Evolutionary conservation across 768 basidiomycete species (phyloP).

Genomic region (Hericium rajendrae): DNA sequence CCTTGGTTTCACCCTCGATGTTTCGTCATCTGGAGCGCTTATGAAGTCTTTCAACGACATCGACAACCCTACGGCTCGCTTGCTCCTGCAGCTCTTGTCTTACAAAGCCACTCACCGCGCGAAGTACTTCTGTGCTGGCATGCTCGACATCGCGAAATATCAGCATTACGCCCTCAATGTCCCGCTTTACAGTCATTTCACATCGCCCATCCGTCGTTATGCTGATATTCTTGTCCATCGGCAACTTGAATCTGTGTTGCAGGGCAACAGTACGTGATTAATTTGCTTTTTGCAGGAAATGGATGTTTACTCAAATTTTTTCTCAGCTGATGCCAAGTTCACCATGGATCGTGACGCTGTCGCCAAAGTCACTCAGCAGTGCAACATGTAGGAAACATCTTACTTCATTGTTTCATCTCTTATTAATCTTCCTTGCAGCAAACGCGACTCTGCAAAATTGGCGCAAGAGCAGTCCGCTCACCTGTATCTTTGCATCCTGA

Average conservation of each 20-base stretch:
- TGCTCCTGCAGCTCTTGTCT: slow-evolving; percentile 73
- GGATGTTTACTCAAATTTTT: slow-evolving; percentile 53
- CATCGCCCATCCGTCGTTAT: slow-evolving; percentile 86
- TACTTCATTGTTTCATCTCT: slow-evolving; percentile 2
- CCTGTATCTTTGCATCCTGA: slow-evolving; percentile 88
- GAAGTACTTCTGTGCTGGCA: slow-evolving; percentile 98
- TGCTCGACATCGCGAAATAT: slow-evolving; percentile 99
- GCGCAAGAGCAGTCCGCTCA: slow-evolving; percentile 97
- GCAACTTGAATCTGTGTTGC: slow-evolving; percentile 84
- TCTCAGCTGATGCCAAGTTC: slow-evolving; percentile 51
- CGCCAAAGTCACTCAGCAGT: slow-evolving; percentile 95
- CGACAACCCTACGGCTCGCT: slow-evolving; percentile 59
- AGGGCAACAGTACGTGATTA: slow-evolving; percentile 46
- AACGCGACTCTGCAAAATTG: slow-evolving; percentile 82
- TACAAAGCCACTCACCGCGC: slow-evolving; percentile 91
- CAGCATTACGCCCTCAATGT: slow-evolving; percentile 83
- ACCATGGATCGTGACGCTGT: slow-evolving; percentile 97
- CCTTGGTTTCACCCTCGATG: slow-evolving; percentile 77
- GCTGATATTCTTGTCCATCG: slow-evolving; percentile 94
- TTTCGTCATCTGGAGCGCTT: slow-evolving; percentile 64
- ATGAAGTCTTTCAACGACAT: slow-evolving; percentile 80
- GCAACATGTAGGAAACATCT: slow-evolving; percentile 68
- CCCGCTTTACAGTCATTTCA: slow-evolving; percentile 91
- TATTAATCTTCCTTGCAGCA: slow-evolving; percentile 32
- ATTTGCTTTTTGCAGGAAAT: slow-evolving; percentile 2